Conservation (phyloP, 2,329 filamentous ascomycete genomes). For the Cordyceps farinosa region DNA sequence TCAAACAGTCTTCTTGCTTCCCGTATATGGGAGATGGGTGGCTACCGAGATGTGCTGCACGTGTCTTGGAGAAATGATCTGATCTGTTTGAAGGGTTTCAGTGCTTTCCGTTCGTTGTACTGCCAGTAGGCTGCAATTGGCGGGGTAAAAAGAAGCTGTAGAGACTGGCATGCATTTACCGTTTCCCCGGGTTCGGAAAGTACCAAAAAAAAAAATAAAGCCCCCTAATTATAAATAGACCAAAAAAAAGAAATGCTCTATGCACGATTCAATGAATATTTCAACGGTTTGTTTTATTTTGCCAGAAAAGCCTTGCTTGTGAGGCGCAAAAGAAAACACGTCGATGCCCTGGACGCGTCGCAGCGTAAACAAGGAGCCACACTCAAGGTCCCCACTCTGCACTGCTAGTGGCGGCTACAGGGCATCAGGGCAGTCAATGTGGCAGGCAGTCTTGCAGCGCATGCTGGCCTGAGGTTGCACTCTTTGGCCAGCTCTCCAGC, state of each 20-base stretch:
- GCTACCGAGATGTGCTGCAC: neutral
- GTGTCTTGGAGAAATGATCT: neutral
- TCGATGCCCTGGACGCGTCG: neutral
- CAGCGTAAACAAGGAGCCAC: constrained; percentile 5
- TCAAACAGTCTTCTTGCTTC: too few species aligned
- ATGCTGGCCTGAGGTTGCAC: neutral
- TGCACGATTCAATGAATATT: too few species aligned
- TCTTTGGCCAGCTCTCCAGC: neutral
- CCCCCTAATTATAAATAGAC: too few species aligned
- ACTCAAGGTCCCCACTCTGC: neutral
- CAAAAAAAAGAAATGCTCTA: too few species aligned
- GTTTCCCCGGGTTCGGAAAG: too few species aligned
- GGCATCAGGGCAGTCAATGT: neutral
- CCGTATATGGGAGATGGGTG: neutral
- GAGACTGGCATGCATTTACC: neutral
- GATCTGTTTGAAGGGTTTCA: neutral
- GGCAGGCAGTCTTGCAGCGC: neutral
- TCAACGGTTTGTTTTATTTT: neutral
- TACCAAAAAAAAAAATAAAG: too few species aligned
- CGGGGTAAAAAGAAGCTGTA: neutral
- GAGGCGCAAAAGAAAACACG: neutral
- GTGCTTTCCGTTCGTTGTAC: too few species aligned
- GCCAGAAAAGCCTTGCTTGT: neutral
- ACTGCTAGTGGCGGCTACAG: too few species aligned
- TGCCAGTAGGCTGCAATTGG: neutral